These are phyloP conservation scores for Anthracocystis setariae DNA, from an alignment of 1,284 basidiomycete genomes.

Conservation along the genomic window DNA sequence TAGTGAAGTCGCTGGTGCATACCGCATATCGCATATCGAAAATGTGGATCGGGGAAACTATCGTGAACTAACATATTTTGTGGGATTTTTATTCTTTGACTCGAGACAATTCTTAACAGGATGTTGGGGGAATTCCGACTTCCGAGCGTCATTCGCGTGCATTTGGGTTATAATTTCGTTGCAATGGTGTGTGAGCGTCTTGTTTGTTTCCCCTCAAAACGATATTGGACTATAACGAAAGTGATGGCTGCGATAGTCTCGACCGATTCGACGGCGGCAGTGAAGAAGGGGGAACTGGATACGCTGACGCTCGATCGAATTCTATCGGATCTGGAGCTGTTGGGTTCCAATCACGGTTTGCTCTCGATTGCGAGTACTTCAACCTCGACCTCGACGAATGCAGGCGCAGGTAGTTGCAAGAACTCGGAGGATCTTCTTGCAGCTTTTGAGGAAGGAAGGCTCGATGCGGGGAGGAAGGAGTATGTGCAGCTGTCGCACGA, in stretches of 20 bases:
- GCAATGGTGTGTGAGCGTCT: no score
- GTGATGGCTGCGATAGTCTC: constrained; percentile 8
- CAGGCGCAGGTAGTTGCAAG: background rate
- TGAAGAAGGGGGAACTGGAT: background rate
- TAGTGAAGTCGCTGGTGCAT: no score
- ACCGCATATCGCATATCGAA: no score
- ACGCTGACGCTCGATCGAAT: constrained; percentile 34
- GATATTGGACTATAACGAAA: background rate
- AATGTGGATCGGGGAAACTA: no score
- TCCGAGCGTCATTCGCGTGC: no score
- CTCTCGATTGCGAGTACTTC: constrained; percentile 8
- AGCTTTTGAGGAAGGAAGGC: constrained; percentile 5
- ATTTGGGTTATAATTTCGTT: no score
- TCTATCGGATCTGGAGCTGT: constrained; percentile 19
- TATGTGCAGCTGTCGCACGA: constrained; percentile 25
- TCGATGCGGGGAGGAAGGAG: constrained; percentile 1
- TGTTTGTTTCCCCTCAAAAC: no score
- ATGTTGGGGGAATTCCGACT: no score
- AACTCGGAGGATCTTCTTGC: constrained; percentile 1
- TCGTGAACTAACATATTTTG: no score
- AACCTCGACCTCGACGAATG: background rate
- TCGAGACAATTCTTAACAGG: no score
- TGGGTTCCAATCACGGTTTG: constrained; percentile 1
- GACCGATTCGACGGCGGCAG: background rate
- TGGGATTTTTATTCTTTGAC: no score